Conservation (phyloP, 768 basidiomycete species). For the Phlebiopsis gigantea region DNA sequence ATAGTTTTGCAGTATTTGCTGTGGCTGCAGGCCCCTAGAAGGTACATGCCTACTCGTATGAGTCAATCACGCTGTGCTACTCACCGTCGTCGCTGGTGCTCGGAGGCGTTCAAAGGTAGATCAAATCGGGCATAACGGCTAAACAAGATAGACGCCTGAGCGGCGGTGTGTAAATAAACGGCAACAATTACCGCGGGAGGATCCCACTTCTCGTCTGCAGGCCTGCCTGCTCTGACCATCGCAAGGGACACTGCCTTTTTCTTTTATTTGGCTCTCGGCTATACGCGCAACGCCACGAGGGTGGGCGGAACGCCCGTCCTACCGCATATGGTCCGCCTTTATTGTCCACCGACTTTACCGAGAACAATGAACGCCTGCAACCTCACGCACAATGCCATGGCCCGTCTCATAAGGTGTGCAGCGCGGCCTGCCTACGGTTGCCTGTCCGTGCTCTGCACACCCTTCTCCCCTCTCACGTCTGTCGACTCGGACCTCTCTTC, state of each 20-base stretch:
- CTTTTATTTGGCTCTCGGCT: neutral
- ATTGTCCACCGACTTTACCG: constrained; percentile 6
- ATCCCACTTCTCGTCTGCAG: too few relatives aligned
- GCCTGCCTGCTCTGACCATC: too few relatives aligned
- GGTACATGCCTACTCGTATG: too few relatives aligned
- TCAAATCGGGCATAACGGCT: too few relatives aligned
- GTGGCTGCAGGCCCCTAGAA: too few relatives aligned
- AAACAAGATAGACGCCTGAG: too few relatives aligned
- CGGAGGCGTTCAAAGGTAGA: too few relatives aligned
- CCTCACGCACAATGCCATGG: constrained; percentile 18
- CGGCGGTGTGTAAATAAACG: too few relatives aligned
- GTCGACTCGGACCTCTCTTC: constrained; percentile 19
- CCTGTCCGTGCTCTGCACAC: constrained; percentile 5
- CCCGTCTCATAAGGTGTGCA: constrained; percentile 16
- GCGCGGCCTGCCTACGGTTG: constrained; percentile 4
- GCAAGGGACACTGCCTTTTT: neutral
- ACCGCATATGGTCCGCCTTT: constrained; percentile 4
- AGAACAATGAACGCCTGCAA: constrained; percentile 12
- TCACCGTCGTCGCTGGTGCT: too few relatives aligned
- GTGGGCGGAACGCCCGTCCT: neutral
- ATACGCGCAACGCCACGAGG: neutral
- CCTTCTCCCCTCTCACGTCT: constrained; percentile 17
- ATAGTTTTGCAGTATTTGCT: too few relatives aligned
- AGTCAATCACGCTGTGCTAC: too few relatives aligned
- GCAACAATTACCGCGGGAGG: too few relatives aligned